Evolutionary conservation across 352 stramenopile species (phyloP).

Genomic region (Phytophthora syringae): DNA sequence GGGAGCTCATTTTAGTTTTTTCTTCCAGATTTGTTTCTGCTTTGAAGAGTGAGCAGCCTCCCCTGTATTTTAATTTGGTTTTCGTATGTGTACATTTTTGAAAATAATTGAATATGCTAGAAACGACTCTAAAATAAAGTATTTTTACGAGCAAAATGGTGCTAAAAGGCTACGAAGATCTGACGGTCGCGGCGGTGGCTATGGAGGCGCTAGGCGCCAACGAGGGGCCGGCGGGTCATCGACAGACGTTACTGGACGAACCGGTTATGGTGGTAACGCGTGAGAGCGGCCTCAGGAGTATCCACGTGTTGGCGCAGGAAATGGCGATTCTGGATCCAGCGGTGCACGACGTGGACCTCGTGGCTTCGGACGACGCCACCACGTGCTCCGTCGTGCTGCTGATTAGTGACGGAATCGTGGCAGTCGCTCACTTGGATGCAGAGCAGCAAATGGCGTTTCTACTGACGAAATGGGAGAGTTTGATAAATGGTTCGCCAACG

Average conservation of each 20-base stretch:
- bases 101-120: neutral
- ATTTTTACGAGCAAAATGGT: conserved; percentile 9
- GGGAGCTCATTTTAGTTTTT: conserved; percentile 13
- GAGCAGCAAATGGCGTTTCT: conserved; percentile 33
- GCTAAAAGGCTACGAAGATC: conserved; percentile 20
- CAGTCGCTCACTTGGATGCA: conserved; percentile 27
- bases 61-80: conserved; percentile 3
- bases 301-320: conserved; percentile 35
- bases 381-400: conserved; percentile 39
- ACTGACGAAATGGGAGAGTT: conserved; percentile 33
- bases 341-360: conserved; percentile 23
- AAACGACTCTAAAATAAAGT: neutral
- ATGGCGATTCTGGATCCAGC: conserved; percentile 30
- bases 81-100: conserved; percentile 11
- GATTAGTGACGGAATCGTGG: conserved; percentile 18
- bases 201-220: conserved; percentile 20
- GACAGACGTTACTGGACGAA: conserved; percentile 13
- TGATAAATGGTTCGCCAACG: conserved; percentile 4
- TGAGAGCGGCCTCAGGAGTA: conserved; percentile 14
- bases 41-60: conserved; percentile 3
- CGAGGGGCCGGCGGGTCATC: conserved; percentile 4
- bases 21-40: conserved; percentile 3
- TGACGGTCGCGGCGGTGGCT: conserved; percentile 8
- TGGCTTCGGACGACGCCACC: conserved; percentile 39
- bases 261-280: conserved; percentile 28